A percentile compares a stretch with the other conserved stretches of the same genome.
Conservation (phyloP, 2,329 filamentous ascomycete genomes). For the Tetracladium maxilliforme region DNA sequence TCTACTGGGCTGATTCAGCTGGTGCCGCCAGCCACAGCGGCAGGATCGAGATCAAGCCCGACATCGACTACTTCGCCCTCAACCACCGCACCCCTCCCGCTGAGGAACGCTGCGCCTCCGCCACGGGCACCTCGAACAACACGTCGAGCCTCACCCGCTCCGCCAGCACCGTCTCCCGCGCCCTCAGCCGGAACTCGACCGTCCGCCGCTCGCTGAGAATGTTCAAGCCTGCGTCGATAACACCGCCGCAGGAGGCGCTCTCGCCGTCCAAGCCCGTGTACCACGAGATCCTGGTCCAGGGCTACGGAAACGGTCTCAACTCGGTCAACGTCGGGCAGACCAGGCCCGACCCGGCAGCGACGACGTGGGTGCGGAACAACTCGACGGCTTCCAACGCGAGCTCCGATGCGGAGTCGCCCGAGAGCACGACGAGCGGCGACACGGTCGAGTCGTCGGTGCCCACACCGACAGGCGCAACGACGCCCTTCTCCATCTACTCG, state of each 20-base stretch:
- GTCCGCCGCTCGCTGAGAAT: too few species aligned
- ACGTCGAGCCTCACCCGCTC: conserved; percentile 8
- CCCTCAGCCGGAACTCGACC: conserved; percentile 12
- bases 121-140: conserved; percentile 4
- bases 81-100: conserved; percentile 12
- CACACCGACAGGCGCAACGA: too few species aligned
- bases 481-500: too few species aligned
- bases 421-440: too few species aligned
- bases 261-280: conserved; percentile 15
- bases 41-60: conserved; percentile 34
- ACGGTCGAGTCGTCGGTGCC: too few species aligned
- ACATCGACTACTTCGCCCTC: conserved; percentile 38
- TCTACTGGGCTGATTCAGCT: too few species aligned
- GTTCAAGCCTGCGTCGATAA: conserved; percentile 5
- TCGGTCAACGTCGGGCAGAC: too few species aligned
- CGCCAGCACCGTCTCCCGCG: conserved; percentile 13
- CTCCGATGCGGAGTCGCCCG: too few species aligned
- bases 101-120: not conserved
- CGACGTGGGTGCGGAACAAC: too few species aligned
- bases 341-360: too few species aligned
- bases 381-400: too few species aligned
- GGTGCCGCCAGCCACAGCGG: too few species aligned
- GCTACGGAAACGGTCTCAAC: conserved; percentile 40
- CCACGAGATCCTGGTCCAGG: conserved; percentile 35
- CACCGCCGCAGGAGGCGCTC: conserved; percentile 5